Conservation (phyloP, 2,329 filamentous ascomycete genomes). For the Parastagonospora nodorum region DNA sequence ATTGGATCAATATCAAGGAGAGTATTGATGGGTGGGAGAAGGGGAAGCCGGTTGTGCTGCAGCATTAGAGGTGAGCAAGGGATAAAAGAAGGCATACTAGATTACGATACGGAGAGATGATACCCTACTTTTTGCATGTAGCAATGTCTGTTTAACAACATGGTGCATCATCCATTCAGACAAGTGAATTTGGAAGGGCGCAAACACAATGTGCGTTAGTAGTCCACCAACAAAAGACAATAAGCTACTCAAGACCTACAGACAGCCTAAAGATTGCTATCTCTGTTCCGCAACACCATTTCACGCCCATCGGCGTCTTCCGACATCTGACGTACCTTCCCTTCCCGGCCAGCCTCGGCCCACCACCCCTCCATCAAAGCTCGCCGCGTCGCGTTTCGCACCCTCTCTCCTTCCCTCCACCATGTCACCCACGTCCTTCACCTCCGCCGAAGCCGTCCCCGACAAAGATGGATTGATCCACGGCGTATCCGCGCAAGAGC, state of each 20-base stretch:
- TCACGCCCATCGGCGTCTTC: conserved; percentile 11
- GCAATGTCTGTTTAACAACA: no score
- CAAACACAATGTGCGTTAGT: no score
- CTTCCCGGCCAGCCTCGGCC: conserved; percentile 21
- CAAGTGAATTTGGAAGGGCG: no score
- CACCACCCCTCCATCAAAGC: conserved; percentile 13
- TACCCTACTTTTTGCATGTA: no score
- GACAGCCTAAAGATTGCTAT: no score
- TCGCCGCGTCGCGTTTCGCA: conserved; percentile 15
- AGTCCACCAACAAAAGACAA: no score
- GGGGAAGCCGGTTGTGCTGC: conserved; percentile 66
- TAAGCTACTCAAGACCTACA: no score
- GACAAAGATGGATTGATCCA: conserved; percentile 52
- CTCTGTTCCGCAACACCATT: neutral
- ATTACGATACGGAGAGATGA: no score
- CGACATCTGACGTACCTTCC: conserved; percentile 16
- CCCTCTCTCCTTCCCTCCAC: conserved; percentile 30
- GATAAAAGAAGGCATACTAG: no score
- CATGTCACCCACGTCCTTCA: conserved; percentile 40
- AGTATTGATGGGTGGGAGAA: conserved; percentile 83
- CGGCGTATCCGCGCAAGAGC: conserved; percentile 65
- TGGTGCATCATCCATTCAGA: no score
- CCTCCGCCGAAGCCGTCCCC: conserved; percentile 32
- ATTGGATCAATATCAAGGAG: conserved; percentile 88
- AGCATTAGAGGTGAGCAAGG: conserved; percentile 50